Evolutionary conservation across 306 rosid genomes (phyloP), one percentile per base, ranked within the genome.

Genomic region (Pachyrhizus erosus): DNA sequence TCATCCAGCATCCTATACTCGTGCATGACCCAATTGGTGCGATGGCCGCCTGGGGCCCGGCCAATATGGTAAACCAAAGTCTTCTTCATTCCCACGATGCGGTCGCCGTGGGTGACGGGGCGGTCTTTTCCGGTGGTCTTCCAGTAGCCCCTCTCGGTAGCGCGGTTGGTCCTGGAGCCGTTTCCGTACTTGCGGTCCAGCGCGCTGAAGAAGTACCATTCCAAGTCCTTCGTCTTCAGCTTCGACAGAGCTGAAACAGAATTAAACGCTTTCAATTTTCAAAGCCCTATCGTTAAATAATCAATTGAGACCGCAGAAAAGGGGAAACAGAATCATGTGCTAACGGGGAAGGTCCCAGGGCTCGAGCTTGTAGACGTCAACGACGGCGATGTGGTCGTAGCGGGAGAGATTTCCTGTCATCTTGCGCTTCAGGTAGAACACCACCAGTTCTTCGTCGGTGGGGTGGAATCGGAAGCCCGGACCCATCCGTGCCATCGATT

Each of bases 381-480:
- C 34, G 55, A 85, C 89, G 8, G 88, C 92, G 62, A 96, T 91
- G 12, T 90, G 90, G 57, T 93, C 94, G 31, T 87, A 62, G 0
- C 84, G 92, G 77, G 82, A 62, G 10, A 86, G 21, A 34, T 78
- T 89, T 27, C 93, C 91, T 42, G 84, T 76, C 70, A 93, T 83
- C 86, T 89, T 89, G 21, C 96, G 97, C 86, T 86, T 89, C 2
- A 96, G 92, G 76, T 93, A 96, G 86, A 79, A 93, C 3, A 88
- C 76, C 23, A 95, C 89, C 4, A 96, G 89, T 34, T 96, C 99
- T 62, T 93, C 98, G 33, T 93, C 99, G 1, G 99, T 96, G 2
- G 99, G 99, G 73, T 96, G 96, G 83, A 96, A 96, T 78, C 99
- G 96, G 89, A 93, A 96, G 0, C 99, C 99, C 1, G 99, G 99